Percentiles rank a stretch among this genome's conserved stretches.
Conservation (phyloP, 768 basidiomycete species). For the Tulasnella sp. region DNA sequence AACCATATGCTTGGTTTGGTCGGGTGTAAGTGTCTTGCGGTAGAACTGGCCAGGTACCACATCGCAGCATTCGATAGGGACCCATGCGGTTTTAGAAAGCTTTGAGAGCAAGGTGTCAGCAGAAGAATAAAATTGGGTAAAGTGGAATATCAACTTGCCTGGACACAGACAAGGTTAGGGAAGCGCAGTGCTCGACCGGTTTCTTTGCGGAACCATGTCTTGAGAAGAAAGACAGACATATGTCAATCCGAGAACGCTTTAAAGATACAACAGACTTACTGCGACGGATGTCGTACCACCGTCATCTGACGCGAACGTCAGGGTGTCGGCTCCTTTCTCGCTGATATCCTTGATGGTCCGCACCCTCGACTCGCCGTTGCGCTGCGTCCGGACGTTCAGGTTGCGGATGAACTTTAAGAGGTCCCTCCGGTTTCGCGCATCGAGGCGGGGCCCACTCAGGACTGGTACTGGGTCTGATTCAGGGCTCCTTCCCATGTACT, state of each 20-base stretch:
- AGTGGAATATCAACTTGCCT: slow-evolving; percentile 43
- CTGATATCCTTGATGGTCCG: slow-evolving; percentile 63
- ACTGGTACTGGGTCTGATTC: slow-evolving; percentile 33
- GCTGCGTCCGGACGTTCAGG: slow-evolving; percentile 22
- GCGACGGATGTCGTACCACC: slow-evolving; percentile 39
- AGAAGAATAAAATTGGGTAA: neutral
- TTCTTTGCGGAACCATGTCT: slow-evolving; percentile 4
- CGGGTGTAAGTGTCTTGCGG: slow-evolving; percentile 55
- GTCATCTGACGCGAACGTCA: slow-evolving; percentile 55
- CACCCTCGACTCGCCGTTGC: slow-evolving; percentile 33
- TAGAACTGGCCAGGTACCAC: slow-evolving; percentile 65
- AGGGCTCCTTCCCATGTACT: slow-evolving; percentile 45
- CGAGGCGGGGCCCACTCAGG: slow-evolving; percentile 33
- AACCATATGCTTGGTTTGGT: slow-evolving; percentile 46
- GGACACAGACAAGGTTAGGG: slow-evolving; percentile 63
- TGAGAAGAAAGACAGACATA: neutral
- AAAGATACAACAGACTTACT: slow-evolving; percentile 14
- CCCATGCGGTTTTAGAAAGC: slow-evolving; percentile 41
- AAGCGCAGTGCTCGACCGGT: slow-evolving; percentile 42
- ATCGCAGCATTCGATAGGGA: slow-evolving; percentile 64
- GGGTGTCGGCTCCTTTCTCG: slow-evolving; percentile 48
- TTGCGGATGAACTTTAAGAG: slow-evolving; percentile 22
- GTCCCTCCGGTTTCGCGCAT: neutral
- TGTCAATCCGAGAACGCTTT: neutral
- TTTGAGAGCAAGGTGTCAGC: neutral